Percentiles rank a stretch among this genome's conserved stretches.
Evolutionary conservation across 805 yeast genomes (phyloP).

Genomic region (Candida boidinii): DNA sequence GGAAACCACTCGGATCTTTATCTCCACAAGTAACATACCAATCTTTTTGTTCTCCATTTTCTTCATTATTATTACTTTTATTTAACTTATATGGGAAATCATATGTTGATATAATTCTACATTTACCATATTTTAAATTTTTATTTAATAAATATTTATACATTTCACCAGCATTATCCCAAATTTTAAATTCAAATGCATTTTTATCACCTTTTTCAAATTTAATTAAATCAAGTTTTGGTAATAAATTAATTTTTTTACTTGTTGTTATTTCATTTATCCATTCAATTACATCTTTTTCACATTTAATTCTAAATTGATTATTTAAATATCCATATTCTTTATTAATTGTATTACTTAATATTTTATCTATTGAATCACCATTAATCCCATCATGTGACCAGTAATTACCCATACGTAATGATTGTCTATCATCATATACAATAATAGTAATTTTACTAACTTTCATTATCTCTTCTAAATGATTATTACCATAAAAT

Average conservation of each 20-base stretch:
- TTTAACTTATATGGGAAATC: constrained; percentile 39
- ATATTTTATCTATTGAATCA: constrained; percentile 19
- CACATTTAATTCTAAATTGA: constrained; percentile 35
- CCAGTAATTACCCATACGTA: constrained; percentile 41
- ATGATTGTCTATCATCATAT: constrained; percentile 36
- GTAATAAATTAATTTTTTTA: constrained; percentile 27
- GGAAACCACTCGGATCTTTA: no score
- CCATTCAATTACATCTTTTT: constrained; percentile 31
- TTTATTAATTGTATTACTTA: constrained; percentile 3
- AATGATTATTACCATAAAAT: constrained; percentile 35
- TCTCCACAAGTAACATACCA: constrained; percentile 36
- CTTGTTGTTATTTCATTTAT: constrained; percentile 25
- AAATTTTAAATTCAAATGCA: constrained; percentile 21
- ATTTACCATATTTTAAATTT: constrained; percentile 29
- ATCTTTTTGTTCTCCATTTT: no score
- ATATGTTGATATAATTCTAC: constrained; percentile 34
- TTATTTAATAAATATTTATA: constrained; percentile 24
- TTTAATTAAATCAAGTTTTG: constrained; percentile 12
- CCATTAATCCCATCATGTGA: constrained; percentile 22
- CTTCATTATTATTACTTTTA: no score
- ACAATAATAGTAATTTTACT: constrained; percentile 32
- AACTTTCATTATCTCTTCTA: constrained; percentile 29
- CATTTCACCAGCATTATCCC: constrained; percentile 34
- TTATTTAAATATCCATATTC: constrained; percentile 23
- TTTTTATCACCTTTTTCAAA: constrained; percentile 6